These are phyloP conservation scores for Saksenaea oblongispora DNA, from an alignment of 371 early-diverging fungal species.

Conservation along the genomic window DNA sequence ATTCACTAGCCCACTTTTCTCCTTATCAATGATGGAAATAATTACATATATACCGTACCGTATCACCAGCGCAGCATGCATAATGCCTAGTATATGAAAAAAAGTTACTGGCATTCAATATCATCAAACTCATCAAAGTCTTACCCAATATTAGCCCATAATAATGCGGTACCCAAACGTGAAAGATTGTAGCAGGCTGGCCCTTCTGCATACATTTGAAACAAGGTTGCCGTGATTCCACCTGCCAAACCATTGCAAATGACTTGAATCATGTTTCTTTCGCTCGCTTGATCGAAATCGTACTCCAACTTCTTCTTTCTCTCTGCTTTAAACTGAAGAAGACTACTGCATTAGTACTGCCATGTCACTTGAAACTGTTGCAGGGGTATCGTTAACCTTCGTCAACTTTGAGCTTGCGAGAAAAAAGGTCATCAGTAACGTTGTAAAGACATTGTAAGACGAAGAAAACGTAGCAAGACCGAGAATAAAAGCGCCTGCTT, in stretches of 20 bases:
- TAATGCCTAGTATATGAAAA: conserved; percentile 58
- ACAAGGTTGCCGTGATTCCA: conserved; percentile 60
- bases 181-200: conserved; percentile 31
- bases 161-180: conserved; percentile 32
- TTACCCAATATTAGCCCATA: conserved; percentile 64
- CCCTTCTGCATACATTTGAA: conserved; percentile 47
- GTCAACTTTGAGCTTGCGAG: conserved; percentile 75
- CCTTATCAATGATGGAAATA: background rate
- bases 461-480: conserved; percentile 77
- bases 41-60: conserved; percentile 46
- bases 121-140: conserved; percentile 3
- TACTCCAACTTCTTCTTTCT: conserved; percentile 72
- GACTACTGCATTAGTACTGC: too few species aligned
- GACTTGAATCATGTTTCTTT: conserved; percentile 76
- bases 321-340: conserved; percentile 62
- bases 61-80: conserved; percentile 87
- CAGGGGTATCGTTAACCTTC: conserved; percentile 50
- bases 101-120: background rate
- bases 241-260: conserved; percentile 80
- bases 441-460: conserved; percentile 56
- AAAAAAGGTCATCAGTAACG: conserved; percentile 74
- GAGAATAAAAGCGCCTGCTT: conserved; percentile 71
- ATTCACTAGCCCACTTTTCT: conserved; percentile 82
- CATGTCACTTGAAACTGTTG: background rate
- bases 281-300: conserved; percentile 42